These are phyloP conservation scores for Epicoccum sorghinum DNA, from an alignment of 2,329 filamentous ascomycete genomes.

Conservation along the genomic window DNA sequence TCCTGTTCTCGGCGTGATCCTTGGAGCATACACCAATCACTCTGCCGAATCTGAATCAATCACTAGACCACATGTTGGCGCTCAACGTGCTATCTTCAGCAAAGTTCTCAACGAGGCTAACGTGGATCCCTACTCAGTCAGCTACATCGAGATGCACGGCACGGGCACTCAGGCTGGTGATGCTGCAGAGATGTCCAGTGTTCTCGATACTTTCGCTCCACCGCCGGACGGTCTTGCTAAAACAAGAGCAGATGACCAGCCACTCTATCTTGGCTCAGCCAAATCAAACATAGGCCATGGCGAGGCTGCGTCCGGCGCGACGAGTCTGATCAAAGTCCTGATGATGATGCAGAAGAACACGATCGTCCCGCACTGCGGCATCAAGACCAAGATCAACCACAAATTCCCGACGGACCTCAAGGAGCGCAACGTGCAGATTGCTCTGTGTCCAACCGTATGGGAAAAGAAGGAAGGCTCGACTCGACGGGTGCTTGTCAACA, in stretches of 20 bases:
- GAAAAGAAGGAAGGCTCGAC: not conserved
- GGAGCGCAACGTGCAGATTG: not conserved
- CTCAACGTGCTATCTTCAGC: constrained; percentile 21
- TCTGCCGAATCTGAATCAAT: constrained; percentile 33
- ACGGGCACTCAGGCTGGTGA: constrained; percentile 39
- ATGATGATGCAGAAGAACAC: constrained; percentile 23
- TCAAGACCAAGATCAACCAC: not conserved
- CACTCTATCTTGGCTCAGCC: constrained; percentile 31
- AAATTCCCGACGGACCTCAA: not conserved
- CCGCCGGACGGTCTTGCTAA: no score
- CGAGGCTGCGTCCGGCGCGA: constrained; percentile 39
- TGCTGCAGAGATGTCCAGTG: constrained; percentile 19
- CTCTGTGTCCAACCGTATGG: not conserved
- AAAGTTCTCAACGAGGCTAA: constrained; percentile 35
- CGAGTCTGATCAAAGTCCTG: constrained; percentile 39
- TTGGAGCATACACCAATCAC: constrained; percentile 49
- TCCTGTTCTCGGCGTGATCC: constrained; percentile 38
- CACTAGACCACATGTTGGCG: constrained; percentile 21
- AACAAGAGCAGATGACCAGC: not conserved
- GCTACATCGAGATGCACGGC: constrained; percentile 37
- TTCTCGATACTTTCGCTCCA: constrained; percentile 17
- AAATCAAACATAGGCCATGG: constrained; percentile 42
- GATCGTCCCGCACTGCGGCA: constrained; percentile 34
- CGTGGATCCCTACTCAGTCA: constrained; percentile 37
- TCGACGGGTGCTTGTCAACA: not conserved